Percentiles rank a stretch among this genome's conserved stretches.
These are phyloP conservation scores for Barbatosphaeria neglecta DNA, from an alignment of 495 filamentous ascomycete species.

Conservation along the genomic window DNA sequence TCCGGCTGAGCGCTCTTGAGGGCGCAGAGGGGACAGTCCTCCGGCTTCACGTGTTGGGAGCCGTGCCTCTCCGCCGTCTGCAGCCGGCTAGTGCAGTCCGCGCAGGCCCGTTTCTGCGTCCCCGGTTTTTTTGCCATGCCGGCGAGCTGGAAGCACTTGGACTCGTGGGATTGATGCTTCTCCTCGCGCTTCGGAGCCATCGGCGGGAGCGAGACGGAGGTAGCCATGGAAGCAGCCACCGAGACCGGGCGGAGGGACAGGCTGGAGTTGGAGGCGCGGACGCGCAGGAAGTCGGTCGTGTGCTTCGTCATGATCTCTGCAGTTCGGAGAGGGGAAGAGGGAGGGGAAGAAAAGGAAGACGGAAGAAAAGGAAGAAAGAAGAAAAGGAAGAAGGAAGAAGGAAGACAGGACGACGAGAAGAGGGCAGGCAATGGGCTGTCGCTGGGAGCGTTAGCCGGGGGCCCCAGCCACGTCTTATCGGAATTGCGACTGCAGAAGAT, in stretches of 20 bases:
- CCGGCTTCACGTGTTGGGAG: not conserved
- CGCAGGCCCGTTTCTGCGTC: constrained; percentile 1
- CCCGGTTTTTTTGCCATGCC: constrained; percentile 2
- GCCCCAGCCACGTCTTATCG: no score
- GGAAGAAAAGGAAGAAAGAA: not conserved
- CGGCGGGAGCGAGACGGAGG: constrained; percentile 10
- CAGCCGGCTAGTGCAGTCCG: constrained; percentile 1
- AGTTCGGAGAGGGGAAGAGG: no score
- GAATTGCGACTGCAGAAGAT: no score
- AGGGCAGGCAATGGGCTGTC: not conserved
- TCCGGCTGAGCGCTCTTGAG: constrained; percentile 35
- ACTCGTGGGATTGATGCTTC: not conserved
- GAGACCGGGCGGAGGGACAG: constrained; percentile 24
- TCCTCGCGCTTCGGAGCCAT: not conserved
- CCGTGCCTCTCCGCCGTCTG: not conserved
- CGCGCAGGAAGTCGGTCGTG: constrained; percentile 27
- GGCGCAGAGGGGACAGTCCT: constrained; percentile 9
- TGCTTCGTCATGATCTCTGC: constrained; percentile 25
- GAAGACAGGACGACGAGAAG: not conserved
- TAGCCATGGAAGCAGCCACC: constrained; percentile 9
- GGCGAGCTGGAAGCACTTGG: constrained; percentile 3
- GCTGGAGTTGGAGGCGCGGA: constrained; percentile 29
- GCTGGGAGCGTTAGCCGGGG: not conserved
- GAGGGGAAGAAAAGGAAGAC: not conserved
- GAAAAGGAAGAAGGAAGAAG: not conserved